These are phyloP conservation scores for Collybia mongolica DNA, from an alignment of 768 basidiomycete species.

Conservation along the genomic window DNA sequence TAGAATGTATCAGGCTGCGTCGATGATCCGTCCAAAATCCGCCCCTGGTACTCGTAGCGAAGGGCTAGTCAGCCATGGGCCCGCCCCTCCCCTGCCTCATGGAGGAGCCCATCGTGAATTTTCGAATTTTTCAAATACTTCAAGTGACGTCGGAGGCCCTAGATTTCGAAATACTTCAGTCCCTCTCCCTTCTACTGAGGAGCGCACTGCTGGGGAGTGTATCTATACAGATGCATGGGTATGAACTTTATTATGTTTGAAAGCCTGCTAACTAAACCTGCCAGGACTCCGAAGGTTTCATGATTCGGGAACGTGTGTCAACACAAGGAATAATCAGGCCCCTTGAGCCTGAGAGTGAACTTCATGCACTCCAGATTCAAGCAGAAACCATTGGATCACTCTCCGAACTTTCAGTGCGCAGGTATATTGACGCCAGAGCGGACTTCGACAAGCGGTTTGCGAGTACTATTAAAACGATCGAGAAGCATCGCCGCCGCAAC, in stretches of 20 bases:
- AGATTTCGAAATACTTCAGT: conserved; percentile 23
- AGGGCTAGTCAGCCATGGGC: background rate
- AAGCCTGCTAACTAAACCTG: conserved; percentile 1
- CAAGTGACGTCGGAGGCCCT: conserved; percentile 35
- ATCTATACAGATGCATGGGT: conserved; percentile 57
- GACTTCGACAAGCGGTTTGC: conserved; percentile 70
- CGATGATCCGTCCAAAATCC: conserved; percentile 11
- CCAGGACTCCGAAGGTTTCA: conserved; percentile 47
- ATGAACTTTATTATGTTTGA: conserved; percentile 7
- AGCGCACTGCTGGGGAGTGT: conserved; percentile 57
- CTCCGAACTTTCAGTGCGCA: conserved; percentile 69
- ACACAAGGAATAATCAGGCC: conserved; percentile 80
- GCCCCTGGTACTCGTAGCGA: background rate
- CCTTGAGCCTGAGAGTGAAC: conserved; percentile 68
- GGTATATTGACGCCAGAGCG: conserved; percentile 67
- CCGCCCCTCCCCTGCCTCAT: background rate
- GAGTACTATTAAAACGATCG: conserved; percentile 52
- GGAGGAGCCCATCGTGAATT: background rate
- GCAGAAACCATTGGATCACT: conserved; percentile 67
- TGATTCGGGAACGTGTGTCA: conserved; percentile 91
- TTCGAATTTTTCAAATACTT: conserved; percentile 8
- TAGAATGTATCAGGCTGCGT: conserved; percentile 13
- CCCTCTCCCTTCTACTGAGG: conserved; percentile 11
- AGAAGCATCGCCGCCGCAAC: conserved; percentile 65
- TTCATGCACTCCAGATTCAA: conserved; percentile 66